Percentiles rank a stretch among this genome's conserved stretches.
phyloP scores from a whole-genome alignment of 768 basidiomycete species.

The Russula earlei region DNA sequence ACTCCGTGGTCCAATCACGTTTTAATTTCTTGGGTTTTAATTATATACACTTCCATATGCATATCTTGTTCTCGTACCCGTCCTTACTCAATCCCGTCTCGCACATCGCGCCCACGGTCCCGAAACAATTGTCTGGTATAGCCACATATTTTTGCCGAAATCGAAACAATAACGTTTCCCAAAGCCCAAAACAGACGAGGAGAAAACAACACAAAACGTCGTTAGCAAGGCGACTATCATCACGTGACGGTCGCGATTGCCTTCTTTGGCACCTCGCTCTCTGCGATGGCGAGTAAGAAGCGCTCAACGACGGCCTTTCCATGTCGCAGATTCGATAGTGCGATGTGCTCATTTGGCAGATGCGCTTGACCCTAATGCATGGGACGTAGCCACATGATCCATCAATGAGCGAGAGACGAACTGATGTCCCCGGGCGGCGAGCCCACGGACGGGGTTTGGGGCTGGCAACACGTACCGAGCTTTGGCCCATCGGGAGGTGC shows the following conservation, averaged over 20 bases:
- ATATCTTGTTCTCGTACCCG: not conserved
- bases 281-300: conserved; percentile 51
- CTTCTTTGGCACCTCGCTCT: conserved; percentile 9
- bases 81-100: not conserved
- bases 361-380: conserved; percentile 86
- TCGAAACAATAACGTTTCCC: too few relatives aligned
- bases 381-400: not conserved
- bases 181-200: too few relatives aligned
- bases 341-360: conserved; percentile 87
- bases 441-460: too few relatives aligned
- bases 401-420: not conserved
- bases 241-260: too few relatives aligned
- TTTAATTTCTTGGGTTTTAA: not conserved
- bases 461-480: conserved; percentile 45
- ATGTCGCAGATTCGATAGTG: conserved; percentile 67
- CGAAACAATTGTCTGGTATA: not conserved
- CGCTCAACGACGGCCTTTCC: conserved; percentile 72
- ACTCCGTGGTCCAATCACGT: not conserved
- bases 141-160: not conserved
- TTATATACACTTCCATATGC: too few relatives aligned
- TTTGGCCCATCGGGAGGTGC: conserved; percentile 92
- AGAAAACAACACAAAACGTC: too few relatives aligned
- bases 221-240: too few relatives aligned
- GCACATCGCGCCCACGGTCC: not conserved
- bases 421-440: not conserved